Evolutionary conservation across 176 grass and related monocot species (phyloP).

Genomic region (Aechmea fasciata): DNA sequence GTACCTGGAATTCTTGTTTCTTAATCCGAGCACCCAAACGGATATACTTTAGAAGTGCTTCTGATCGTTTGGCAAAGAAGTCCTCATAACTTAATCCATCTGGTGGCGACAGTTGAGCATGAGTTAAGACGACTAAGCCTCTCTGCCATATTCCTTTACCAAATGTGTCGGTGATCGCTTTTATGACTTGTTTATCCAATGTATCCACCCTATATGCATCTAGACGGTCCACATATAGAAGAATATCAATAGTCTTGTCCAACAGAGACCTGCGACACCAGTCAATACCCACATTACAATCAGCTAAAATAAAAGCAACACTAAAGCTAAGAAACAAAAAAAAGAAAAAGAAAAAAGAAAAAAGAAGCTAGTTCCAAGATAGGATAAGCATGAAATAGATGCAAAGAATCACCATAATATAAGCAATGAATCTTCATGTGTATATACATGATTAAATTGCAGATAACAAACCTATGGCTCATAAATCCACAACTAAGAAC

Average conservation of each 20-base stretch:
- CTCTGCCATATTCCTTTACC: conserved; percentile 22
- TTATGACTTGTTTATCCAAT: conserved; percentile 21
- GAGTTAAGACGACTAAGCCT: conserved; percentile 20
- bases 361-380: too few relatives aligned
- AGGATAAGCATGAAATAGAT: too few relatives aligned
- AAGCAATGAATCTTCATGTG: too few relatives aligned
- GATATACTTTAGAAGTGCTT: conserved; percentile 17
- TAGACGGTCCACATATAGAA: conserved; percentile 23
- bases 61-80: conserved; percentile 17
- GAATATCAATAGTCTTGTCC: conserved; percentile 23
- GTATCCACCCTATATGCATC: conserved; percentile 27
- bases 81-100: conserved; percentile 23
- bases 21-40: conserved; percentile 8
- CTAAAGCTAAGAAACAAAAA: too few relatives aligned
- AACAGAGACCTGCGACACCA: conserved; percentile 17
- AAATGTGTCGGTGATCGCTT: conserved; percentile 20
- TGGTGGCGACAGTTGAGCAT: conserved; percentile 21
- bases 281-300: too few relatives aligned
- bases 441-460: too few relatives aligned
- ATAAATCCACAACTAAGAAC: too few relatives aligned
- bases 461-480: too few relatives aligned
- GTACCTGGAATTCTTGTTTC: conserved; percentile 14
- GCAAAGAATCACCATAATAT: too few relatives aligned
- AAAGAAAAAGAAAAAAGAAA: too few relatives aligned
- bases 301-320: too few relatives aligned